Evolutionary conservation across 2,329 filamentous ascomycete species (phyloP).

Genomic region (Nemania abortiva): DNA sequence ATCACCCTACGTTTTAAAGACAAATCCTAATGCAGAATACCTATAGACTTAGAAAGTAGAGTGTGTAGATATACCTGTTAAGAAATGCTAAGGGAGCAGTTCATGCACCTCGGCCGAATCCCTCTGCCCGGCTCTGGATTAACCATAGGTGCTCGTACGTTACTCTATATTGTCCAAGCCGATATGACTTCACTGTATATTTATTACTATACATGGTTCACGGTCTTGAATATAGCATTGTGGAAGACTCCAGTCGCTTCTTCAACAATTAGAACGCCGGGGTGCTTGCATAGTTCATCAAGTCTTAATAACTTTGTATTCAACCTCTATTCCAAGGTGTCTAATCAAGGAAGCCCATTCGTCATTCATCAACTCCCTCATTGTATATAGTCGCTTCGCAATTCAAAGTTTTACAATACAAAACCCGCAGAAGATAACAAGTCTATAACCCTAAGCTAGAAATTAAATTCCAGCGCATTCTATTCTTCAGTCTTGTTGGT

Average conservation of each 20-base stretch:
- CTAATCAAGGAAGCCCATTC: background rate
- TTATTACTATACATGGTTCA: background rate
- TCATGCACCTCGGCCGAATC: no score
- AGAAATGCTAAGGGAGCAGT: no score
- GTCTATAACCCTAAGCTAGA: constrained; percentile 5
- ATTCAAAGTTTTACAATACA: background rate
- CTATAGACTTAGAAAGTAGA: background rate
- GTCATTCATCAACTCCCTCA: background rate
- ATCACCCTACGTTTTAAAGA: background rate
- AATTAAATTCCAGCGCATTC: background rate
- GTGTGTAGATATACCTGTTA: no score
- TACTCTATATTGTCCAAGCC: no score
- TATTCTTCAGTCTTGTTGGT: constrained; percentile 61
- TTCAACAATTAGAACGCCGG: no score
- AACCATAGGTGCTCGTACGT: no score
- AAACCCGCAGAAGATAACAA: background rate
- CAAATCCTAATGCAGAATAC: background rate
- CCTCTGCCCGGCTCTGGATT: no score
- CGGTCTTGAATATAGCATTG: background rate
- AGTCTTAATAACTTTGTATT: background rate
- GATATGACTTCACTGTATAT: no score
- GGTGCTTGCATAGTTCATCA: background rate
- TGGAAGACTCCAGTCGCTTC: background rate
- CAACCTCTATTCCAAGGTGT: background rate
- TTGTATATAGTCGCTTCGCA: constrained; percentile 10